phyloP scores from a whole-genome alignment of 1,284 basidiomycete genomes.

The Cryptococcus floricola region DNA sequence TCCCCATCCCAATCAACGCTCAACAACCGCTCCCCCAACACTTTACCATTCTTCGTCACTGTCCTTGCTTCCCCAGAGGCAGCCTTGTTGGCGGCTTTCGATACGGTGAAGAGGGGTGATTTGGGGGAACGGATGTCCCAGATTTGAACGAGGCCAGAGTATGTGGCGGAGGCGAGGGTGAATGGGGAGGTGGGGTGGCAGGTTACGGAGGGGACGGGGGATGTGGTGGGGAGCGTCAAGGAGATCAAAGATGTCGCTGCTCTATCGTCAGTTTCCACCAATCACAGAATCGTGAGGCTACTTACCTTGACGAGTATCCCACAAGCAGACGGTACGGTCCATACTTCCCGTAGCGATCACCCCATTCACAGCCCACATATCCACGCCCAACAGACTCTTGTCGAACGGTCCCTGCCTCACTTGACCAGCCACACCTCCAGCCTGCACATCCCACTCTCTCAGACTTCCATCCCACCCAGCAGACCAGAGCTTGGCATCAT shows the following conservation, averaged over 20 bases:
- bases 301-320: constrained; percentile 52
- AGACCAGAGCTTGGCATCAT: constrained; percentile 37
- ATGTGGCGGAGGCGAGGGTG: constrained; percentile 73
- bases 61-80: constrained; percentile 27
- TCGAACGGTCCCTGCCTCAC: constrained; percentile 50
- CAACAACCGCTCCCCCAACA: constrained; percentile 54
- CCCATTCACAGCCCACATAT: constrained; percentile 47
- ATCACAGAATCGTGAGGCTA: neutral
- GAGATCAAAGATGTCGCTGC: constrained; percentile 51
- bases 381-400: constrained; percentile 51
- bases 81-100: constrained; percentile 21
- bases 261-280: neutral
- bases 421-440: constrained; percentile 39
- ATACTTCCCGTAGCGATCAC: constrained; percentile 53
- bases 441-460: constrained; percentile 52
- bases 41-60: constrained; percentile 54
- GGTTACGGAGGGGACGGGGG: constrained; percentile 69
- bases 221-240: constrained; percentile 56
- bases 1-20: constrained; percentile 72
- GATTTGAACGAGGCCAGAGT: constrained; percentile 74
- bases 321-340: constrained; percentile 53
- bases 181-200: constrained; percentile 59
- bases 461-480: constrained; percentile 53
- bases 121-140: constrained; percentile 72
- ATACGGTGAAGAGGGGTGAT: constrained; percentile 58